Conservation (phyloP, 1,284 basidiomycete genomes). For the Tausonia pullulans region DNA sequence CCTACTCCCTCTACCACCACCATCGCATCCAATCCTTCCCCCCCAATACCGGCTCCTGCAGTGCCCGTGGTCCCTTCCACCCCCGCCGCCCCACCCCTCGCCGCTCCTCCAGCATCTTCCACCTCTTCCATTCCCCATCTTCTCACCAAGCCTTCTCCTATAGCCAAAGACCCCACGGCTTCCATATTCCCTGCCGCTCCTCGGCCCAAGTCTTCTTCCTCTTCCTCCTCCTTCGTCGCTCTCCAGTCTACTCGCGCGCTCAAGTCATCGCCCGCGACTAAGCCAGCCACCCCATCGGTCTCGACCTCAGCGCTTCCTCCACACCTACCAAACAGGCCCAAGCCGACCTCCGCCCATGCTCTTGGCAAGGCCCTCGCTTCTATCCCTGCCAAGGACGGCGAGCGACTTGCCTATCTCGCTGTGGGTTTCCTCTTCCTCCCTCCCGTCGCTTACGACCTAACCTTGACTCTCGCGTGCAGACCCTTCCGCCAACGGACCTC, state of each 20-base stretch:
- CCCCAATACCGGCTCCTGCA: not conserved
- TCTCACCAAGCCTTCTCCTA: not conserved
- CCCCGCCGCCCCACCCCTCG: not conserved
- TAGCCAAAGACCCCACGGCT: not conserved
- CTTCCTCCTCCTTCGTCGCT: not conserved
- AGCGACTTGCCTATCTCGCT: not conserved
- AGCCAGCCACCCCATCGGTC: not conserved
- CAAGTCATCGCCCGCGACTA: not conserved
- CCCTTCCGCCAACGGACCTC: slow-evolving; percentile 2
- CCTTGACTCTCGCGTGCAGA: not conserved
- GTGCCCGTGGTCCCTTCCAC: not conserved
- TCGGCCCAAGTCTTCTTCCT: not conserved
- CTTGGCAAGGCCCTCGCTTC: not conserved
- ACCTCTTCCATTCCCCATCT: not conserved
- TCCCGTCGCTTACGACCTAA: not conserved
- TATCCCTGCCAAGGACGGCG: not conserved
- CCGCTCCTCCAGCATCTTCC: not conserved
- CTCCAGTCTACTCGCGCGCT: not conserved
- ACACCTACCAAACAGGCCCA: not conserved
- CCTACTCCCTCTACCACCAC: not conserved
- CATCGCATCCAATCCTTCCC: not conserved
- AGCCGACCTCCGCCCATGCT: not conserved
- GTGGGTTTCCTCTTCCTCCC: not conserved
- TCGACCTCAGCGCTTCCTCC: not conserved
- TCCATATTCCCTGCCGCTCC: slow-evolving; percentile 10